Evolutionary conservation across 805 yeast species (phyloP).

Genomic region (Blastobotrys parvus): DNA sequence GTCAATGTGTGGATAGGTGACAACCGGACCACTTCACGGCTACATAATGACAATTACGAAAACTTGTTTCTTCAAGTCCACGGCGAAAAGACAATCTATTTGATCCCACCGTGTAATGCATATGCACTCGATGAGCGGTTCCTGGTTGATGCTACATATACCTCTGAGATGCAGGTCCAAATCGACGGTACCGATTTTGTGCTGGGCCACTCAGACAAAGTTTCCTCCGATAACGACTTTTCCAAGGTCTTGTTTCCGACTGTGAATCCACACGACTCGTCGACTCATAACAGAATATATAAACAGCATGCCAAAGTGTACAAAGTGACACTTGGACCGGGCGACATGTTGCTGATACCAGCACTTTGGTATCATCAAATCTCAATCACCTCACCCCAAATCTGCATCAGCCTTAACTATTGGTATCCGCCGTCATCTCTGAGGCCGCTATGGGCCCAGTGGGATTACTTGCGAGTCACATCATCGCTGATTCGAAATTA

Average conservation of each 20-base stretch:
- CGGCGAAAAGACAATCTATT: slow-evolving; percentile 28
- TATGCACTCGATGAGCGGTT: slow-evolving; percentile 23
- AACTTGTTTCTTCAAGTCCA: slow-evolving; percentile 29
- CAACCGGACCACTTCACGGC: slow-evolving; percentile 24
- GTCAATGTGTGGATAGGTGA: slow-evolving; percentile 34
- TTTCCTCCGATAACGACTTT: background rate
- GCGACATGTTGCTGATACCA: slow-evolving; percentile 32
- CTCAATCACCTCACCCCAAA: slow-evolving; percentile 15
- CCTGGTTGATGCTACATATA: slow-evolving; percentile 25
- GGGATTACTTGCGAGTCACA: slow-evolving; percentile 24
- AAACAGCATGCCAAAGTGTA: slow-evolving; percentile 15
- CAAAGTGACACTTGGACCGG: slow-evolving; percentile 27
- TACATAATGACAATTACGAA: slow-evolving; percentile 32
- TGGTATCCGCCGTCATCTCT: slow-evolving; percentile 25
- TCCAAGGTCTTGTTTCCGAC: slow-evolving; percentile 27
- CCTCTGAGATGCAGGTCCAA: slow-evolving; percentile 9
- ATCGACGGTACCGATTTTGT: slow-evolving; percentile 8
- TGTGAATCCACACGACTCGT: slow-evolving; percentile 23
- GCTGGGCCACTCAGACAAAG: slow-evolving; percentile 3
- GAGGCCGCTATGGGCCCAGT: slow-evolving; percentile 23
- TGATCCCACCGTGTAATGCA: slow-evolving; percentile 31
- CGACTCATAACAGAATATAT: slow-evolving; percentile 10
- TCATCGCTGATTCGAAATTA: slow-evolving; percentile 17
- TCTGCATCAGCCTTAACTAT: slow-evolving; percentile 27
- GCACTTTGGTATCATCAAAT: slow-evolving; percentile 36